phyloP scores from a whole-genome alignment of 371 early-diverging fungal genomes.

The Mucor mucedo region DNA sequence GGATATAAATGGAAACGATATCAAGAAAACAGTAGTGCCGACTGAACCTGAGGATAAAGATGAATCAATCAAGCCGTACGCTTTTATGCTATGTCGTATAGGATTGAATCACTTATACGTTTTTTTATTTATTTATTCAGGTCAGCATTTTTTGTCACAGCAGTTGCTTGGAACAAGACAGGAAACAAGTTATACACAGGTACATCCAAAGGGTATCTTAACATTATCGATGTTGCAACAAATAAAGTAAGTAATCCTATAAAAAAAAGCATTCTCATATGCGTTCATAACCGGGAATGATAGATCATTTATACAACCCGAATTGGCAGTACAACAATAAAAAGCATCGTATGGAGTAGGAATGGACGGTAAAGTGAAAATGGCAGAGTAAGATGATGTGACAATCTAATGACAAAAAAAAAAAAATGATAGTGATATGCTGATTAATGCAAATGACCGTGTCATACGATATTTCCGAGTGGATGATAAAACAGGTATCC shows the following conservation, averaged over 20 bases:
- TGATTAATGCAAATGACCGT: constrained; percentile 78
- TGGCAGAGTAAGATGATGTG: no score
- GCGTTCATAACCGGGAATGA: not conserved
- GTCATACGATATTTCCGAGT: constrained; percentile 68
- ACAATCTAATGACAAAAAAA: no score
- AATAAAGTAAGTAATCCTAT: constrained; percentile 45
- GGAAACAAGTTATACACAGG: constrained; percentile 79
- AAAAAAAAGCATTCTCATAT: not conserved
- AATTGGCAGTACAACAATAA: constrained; percentile 62
- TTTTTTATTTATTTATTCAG: constrained; percentile 4
- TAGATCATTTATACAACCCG: constrained; percentile 46
- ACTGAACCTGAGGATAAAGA: constrained; percentile 32
- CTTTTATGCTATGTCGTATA: not conserved
- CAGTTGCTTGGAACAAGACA: constrained; percentile 50
- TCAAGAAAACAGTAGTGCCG: constrained; percentile 25
- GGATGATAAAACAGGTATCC: constrained; percentile 48
- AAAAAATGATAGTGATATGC: constrained; percentile 56
- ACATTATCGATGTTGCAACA: constrained; percentile 62
- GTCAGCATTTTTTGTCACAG: constrained; percentile 36
- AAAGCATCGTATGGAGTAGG: constrained; percentile 65
- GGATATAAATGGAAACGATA: constrained; percentile 44
- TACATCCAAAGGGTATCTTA: constrained; percentile 69
- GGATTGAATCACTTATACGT: not conserved
- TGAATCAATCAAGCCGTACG: constrained; percentile 12
- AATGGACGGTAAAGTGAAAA: constrained; percentile 46